phyloP scores from a whole-genome alignment of 2,329 filamentous ascomycete genomes.

The Fusarium heterosporum region DNA sequence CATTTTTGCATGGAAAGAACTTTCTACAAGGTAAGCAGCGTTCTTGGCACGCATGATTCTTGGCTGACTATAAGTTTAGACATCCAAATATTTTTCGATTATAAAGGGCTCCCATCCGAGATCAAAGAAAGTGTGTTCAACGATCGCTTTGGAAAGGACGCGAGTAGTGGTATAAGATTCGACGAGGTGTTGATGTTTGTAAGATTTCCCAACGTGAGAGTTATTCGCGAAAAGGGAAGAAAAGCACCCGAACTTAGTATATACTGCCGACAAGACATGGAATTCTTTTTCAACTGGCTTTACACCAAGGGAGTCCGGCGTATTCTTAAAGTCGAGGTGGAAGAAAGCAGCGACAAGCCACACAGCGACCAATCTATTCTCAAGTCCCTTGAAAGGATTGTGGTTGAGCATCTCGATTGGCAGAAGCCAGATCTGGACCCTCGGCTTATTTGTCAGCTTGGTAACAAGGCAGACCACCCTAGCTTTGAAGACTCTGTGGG shows the following conservation, averaged over 20 bases:
- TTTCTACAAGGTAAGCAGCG: neutral
- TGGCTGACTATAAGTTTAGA: neutral
- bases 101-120: neutral
- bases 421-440: slow-evolving; percentile 10
- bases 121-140: neutral
- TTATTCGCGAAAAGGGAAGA: neutral
- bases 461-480: neutral
- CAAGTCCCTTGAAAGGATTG: neutral
- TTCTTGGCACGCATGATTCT: neutral
- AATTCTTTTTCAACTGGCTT: slow-evolving; percentile 18
- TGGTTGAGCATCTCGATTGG: slow-evolving; percentile 26
- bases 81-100: neutral
- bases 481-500: too few species aligned
- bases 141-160: neutral
- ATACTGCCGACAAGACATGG: neutral
- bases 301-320: slow-evolving; percentile 11
- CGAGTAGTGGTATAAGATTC: neutral
- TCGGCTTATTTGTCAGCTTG: neutral
- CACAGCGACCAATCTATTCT: slow-evolving; percentile 21
- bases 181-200: neutral
- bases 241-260: neutral
- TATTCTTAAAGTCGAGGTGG: slow-evolving; percentile 12
- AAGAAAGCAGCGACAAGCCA: neutral
- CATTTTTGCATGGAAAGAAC: neutral
- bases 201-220: neutral